Evolutionary conservation across 2,329 filamentous ascomycete genomes (phyloP), one percentile per base, ranked within the genome.

Genomic region (Diplodia seriata): DNA sequence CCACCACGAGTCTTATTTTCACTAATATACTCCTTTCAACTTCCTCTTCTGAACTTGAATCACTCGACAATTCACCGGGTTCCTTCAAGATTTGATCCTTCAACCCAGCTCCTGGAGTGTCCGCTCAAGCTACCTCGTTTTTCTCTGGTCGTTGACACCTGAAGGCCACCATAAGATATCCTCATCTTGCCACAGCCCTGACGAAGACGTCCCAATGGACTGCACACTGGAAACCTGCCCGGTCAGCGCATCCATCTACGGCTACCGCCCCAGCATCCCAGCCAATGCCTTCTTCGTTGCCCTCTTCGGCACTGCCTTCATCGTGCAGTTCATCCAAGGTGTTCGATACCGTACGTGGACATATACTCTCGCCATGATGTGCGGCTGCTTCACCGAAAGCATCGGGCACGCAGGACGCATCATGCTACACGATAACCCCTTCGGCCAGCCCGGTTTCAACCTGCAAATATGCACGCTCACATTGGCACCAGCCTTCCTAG

Each of bases 351-450:
- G 81, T 67, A 86, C 86, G 70, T 88, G 85, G 83, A 85, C 84
- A 5, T 87, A 84, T 73, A 80, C 83, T 77, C 74, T 83, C 33
- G 85, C 82, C 0, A 78, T 87, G 69, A 73, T 76, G 11, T 69
- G 82, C 3, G 86, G 85, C 15, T 80, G 83, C 11, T 68, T 83
- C 3, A 80, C 84, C 55, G 86, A 87, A 73, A 75, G 81, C 31
- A 74, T 86, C 0, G 87, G 87, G 5, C 89, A 89, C 72, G 77
- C 81, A 12, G 86, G 85, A 2, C 81, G 86, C 29, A 73, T 89
- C 38, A 75, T 85, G 70, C 80, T 88, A 75, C 77, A 85, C 74
- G 71, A 80, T 56, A 84, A 88, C 70, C 84, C 85, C 0, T 88
- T 84, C 76, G 54, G 63, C 18, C 11, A 66, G 3, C 29, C 55